Percentiles rank a stretch among this genome's conserved stretches.
Conservation (phyloP, 225 moss, liverwort and hornwort genomes). For the Sphagnum tenellum region DNA sequence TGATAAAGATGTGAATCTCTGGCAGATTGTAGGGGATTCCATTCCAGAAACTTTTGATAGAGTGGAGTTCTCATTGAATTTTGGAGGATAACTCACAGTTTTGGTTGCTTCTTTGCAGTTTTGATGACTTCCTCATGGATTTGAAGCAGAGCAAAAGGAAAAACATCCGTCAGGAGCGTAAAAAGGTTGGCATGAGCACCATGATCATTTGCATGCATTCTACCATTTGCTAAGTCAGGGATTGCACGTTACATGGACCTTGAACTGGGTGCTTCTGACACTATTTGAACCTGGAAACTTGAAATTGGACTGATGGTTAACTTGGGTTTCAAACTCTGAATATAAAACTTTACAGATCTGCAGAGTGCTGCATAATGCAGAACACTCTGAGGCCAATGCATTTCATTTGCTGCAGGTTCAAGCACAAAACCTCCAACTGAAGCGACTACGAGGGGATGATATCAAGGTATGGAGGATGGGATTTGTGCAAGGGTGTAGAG, state of each 20-base stretch:
- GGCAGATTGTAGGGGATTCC: too few species aligned
- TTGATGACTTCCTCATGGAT: conserved; percentile 92
- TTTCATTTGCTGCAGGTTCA: conserved; percentile 40
- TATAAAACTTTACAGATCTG: not conserved
- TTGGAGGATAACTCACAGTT: not conserved
- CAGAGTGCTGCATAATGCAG: not conserved
- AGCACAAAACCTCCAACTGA: conserved; percentile 71
- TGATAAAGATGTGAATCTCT: too few species aligned
- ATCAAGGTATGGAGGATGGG: conserved; percentile 63
- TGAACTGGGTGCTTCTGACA: too few species aligned
- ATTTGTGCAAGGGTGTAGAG: too few species aligned
- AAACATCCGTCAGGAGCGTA: conserved; percentile 94
- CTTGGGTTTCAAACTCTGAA: too few species aligned
- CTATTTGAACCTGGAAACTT: too few species aligned
- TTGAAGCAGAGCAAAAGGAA: conserved; percentile 99
- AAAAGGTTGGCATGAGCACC: conserved; percentile 50
- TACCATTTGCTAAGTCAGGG: too few species aligned
- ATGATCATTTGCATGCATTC: too few species aligned
- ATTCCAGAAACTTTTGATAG: too few species aligned
- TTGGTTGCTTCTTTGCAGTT: conserved; percentile 37
- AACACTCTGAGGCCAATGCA: not conserved
- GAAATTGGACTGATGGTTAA: too few species aligned
- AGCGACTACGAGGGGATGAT: conserved; percentile 85
- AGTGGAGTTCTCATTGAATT: too few species aligned
- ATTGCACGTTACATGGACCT: too few species aligned